Evolutionary conservation across 2,329 filamentous ascomycete species (phyloP).

Genomic region (Aspergillus japonicus): DNA sequence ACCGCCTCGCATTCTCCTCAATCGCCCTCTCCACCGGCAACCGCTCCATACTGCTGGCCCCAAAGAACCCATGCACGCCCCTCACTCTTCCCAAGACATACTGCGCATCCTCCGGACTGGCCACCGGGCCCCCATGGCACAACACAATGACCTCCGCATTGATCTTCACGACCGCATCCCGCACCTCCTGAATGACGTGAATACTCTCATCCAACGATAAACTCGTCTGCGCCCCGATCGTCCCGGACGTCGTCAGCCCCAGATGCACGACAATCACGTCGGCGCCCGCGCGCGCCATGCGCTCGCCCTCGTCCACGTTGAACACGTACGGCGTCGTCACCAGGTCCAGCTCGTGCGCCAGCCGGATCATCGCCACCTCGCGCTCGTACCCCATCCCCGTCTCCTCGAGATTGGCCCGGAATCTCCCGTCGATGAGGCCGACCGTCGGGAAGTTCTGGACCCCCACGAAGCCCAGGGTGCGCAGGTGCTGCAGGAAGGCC

Average conservation of each 20-base stretch:
- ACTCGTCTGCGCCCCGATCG: constrained; percentile 62
- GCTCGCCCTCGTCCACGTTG: constrained; percentile 58
- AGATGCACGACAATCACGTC: constrained; percentile 69
- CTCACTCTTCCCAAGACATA: constrained; percentile 61
- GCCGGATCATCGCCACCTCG: constrained; percentile 65
- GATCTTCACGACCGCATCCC: constrained; percentile 58
- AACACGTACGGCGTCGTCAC: constrained; percentile 72
- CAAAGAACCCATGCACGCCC: constrained; percentile 70
- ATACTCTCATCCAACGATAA: constrained; percentile 66
- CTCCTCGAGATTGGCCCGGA: constrained; percentile 67
- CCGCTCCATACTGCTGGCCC: constrained; percentile 67
- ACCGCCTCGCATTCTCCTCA: constrained; percentile 55
- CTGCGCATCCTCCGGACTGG: constrained; percentile 61
- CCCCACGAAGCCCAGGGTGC: constrained; percentile 64
- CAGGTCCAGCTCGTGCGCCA: constrained; percentile 60
- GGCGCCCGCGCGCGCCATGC: constrained; percentile 64
- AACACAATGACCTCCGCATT: constrained; percentile 62
- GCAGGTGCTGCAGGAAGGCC: constrained; percentile 59
- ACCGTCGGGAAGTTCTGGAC: constrained; percentile 75
- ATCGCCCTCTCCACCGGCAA: constrained; percentile 68
- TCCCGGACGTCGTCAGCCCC: constrained; percentile 64
- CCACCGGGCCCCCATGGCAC: constrained; percentile 70
- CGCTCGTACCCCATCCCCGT: constrained; percentile 68
- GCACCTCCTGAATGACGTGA: constrained; percentile 60
- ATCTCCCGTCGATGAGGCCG: constrained; percentile 67